phyloP scores from a whole-genome alignment of 2,329 filamentous ascomycete genomes.

The Neofusicoccum umdonicola region DNA sequence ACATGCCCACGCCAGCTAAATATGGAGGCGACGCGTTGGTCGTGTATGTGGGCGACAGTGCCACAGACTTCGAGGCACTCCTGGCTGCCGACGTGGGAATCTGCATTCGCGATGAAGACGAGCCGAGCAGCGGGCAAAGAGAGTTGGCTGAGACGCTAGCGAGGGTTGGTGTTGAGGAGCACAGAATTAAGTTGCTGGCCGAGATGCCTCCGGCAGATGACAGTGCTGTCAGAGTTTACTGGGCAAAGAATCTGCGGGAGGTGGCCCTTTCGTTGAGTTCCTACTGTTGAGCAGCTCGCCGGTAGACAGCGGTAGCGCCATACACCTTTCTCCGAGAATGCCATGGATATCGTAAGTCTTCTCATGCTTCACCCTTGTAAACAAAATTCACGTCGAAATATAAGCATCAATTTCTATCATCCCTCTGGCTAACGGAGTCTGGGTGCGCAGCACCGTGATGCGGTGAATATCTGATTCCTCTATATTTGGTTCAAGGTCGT shows the following conservation, averaged over 20 bases:
- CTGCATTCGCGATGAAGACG: slow-evolving; percentile 42
- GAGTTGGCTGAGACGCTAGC: slow-evolving; percentile 34
- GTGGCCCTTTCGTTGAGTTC: slow-evolving; percentile 5
- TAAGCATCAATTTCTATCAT: too few relatives aligned
- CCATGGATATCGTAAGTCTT: too few relatives aligned
- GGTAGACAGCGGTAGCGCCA: too few relatives aligned
- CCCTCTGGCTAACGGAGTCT: too few relatives aligned
- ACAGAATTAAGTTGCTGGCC: slow-evolving; percentile 9
- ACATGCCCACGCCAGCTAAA: slow-evolving; percentile 24
- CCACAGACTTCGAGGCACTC: slow-evolving; percentile 48
- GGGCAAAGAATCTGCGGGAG: slow-evolving; percentile 7
- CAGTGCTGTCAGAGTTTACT: neutral
- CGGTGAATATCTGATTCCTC: too few relatives aligned
- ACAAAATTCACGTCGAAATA: too few relatives aligned
- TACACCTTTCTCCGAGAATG: too few relatives aligned
- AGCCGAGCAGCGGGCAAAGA: slow-evolving; percentile 33
- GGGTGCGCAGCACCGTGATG: too few relatives aligned
- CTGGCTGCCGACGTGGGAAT: slow-evolving; percentile 46
- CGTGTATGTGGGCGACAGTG: slow-evolving; percentile 49
- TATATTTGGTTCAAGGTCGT: too few relatives aligned
- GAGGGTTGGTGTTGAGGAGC: slow-evolving; percentile 28
- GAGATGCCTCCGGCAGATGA: slow-evolving; percentile 15
- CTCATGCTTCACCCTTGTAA: too few relatives aligned
- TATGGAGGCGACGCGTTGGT: slow-evolving; percentile 20
- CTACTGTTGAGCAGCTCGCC: neutral